Percentiles rank a stretch among this genome's conserved stretches.
Evolutionary conservation across 1,284 basidiomycete genomes (phyloP).

Genomic region (Neolentinus lepideus): DNA sequence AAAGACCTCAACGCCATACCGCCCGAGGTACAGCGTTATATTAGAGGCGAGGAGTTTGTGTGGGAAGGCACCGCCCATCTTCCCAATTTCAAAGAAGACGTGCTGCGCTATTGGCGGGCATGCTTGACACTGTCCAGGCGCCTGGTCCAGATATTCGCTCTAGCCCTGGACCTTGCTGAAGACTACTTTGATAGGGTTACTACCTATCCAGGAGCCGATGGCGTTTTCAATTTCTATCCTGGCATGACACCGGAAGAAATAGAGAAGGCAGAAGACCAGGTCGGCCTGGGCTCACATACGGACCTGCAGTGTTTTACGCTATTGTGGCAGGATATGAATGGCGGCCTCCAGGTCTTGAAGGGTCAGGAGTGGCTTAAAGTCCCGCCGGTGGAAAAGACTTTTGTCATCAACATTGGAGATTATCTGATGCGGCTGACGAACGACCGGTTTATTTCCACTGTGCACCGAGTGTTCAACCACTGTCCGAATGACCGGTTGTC

Average conservation of each 20-base stretch:
- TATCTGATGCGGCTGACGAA: background rate
- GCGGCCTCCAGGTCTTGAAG: background rate
- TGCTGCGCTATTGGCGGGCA: background rate
- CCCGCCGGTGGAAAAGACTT: background rate
- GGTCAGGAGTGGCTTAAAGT: background rate
- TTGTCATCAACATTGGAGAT: background rate
- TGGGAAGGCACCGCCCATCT: background rate
- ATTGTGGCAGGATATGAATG: background rate
- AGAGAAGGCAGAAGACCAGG: background rate
- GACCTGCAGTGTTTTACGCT: background rate
- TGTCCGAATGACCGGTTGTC: background rate
- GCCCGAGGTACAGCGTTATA: background rate
- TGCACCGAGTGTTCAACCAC: background rate
- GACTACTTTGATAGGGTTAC: background rate
- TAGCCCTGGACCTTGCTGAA: background rate
- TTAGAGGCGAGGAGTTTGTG: background rate
- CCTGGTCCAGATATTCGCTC: background rate
- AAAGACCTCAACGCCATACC: background rate
- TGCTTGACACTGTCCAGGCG: background rate
- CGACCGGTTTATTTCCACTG: background rate
- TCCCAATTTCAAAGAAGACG: background rate
- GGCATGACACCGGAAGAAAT: background rate
- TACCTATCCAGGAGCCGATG: background rate
- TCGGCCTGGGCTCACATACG: background rate
- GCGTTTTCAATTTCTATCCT: background rate